Percentiles rank a stretch among this genome's conserved stretches.
These are phyloP conservation scores for Primulina huaijiensis DNA, from an alignment of 257 asterid species.

Conservation along the genomic window DNA sequence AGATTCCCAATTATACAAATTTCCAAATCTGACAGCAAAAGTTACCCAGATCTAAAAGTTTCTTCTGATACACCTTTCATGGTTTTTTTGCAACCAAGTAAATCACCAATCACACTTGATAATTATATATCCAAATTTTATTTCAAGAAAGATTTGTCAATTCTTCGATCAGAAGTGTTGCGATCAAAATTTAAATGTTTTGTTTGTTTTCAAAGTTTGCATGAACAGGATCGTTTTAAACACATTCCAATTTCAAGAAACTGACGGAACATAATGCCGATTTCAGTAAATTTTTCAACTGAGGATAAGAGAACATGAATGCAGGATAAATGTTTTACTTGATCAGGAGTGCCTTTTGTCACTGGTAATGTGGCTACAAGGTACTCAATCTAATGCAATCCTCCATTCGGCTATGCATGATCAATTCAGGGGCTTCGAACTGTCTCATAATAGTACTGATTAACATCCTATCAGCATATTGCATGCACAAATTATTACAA, in stretches of 20 bases:
- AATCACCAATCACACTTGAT: neutral
- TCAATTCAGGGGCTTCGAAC: neutral
- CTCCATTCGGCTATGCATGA: neutral
- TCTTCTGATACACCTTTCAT: neutral
- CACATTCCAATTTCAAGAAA: neutral
- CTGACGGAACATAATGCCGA: neutral
- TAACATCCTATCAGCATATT: neutral
- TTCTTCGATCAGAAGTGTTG: too few species aligned
- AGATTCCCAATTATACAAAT: neutral
- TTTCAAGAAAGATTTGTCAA: neutral
- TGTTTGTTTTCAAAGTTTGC: slow-evolving; percentile 1
- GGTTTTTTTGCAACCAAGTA: neutral
- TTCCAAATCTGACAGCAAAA: neutral
- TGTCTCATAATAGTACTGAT: neutral
- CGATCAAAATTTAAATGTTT: neutral
- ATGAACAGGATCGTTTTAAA: neutral
- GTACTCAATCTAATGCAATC: neutral
- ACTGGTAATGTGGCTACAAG: neutral
- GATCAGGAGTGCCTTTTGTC: neutral
- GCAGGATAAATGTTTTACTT: neutral
- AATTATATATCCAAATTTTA: neutral
- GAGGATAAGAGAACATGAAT: too few species aligned
- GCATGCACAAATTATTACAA: neutral
- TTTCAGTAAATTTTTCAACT: neutral
- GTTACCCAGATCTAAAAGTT: neutral